A percentile compares a stretch with the other conserved stretches of the same genome.
Conservation (phyloP, 306 rosid species). For the Casuarina glauca region DNA sequence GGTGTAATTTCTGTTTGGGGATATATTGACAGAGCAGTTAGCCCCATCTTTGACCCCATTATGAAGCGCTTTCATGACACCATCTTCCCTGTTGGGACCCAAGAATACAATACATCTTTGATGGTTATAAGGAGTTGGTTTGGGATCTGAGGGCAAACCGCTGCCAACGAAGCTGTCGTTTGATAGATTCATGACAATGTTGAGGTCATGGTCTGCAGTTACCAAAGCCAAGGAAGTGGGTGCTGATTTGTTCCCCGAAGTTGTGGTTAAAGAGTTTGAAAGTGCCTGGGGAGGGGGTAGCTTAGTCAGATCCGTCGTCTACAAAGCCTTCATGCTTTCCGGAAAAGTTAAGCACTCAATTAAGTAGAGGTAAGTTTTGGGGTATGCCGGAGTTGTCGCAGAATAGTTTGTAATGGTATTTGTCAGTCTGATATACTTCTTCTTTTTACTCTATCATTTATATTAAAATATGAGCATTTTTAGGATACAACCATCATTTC, state of each 20-base stretch:
- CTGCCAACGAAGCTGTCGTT: not conserved
- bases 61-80: not conserved
- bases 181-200: conserved; percentile 16
- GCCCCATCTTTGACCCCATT: not conserved
- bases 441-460: too few species aligned
- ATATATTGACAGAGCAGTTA: not conserved
- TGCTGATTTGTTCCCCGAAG: conserved; percentile 25
- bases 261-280: conserved; percentile 24
- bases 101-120: not conserved
- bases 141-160: not conserved
- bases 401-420: too few species aligned
- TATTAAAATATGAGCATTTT: too few species aligned
- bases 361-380: too few species aligned
- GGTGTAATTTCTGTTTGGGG: conserved; percentile 21
- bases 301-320: conserved; percentile 9
- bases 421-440: too few species aligned
- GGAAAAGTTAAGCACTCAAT: conserved; percentile 6
- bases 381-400: too few species aligned
- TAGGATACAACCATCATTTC: too few species aligned
- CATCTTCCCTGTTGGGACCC: conserved; percentile 6
- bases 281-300: conserved; percentile 26
- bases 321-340: conserved; percentile 30
- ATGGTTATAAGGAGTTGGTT: not conserved
- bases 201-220: conserved; percentile 31
- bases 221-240: conserved; percentile 26